A percentile compares a stretch with the other conserved stretches of the same genome.
phyloP scores from a whole-genome alignment of 345 rosid genomes.

The Syzygium aqueum region DNA sequence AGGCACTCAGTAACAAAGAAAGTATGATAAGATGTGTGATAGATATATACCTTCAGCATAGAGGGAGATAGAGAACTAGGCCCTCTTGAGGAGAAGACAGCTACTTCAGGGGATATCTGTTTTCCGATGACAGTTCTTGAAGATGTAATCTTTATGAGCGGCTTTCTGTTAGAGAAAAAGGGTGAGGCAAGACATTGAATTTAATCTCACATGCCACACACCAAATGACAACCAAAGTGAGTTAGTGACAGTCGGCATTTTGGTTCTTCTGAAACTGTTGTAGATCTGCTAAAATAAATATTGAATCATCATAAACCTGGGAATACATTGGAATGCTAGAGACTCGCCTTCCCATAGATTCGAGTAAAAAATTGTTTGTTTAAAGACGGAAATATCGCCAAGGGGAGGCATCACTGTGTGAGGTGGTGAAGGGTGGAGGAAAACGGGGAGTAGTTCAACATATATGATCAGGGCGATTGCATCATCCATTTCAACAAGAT shows the following conservation, averaged over 20 bases:
- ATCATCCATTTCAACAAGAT: neutral
- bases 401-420: neutral
- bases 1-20: neutral
- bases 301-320: neutral
- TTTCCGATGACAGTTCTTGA: conserved; percentile 28
- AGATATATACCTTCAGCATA: conserved; percentile 32
- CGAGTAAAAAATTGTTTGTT: neutral
- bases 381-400: neutral
- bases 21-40: neutral
- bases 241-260: neutral
- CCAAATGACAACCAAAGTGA: neutral
- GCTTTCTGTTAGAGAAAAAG: conserved; percentile 16
- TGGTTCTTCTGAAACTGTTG: neutral
- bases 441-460: neutral
- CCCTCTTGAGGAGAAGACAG: conserved; percentile 49
- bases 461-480: neutral
- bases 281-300: neutral
- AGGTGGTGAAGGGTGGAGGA: neutral
- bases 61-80: conserved; percentile 49
- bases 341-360: neutral
- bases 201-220: neutral
- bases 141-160: conserved; percentile 30
- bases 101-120: conserved; percentile 43
- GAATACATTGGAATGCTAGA: neutral
- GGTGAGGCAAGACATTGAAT: neutral